Percentiles rank a stretch among this genome's conserved stretches.
These are phyloP conservation scores for Ganoderma lingzhi DNA, from an alignment of 1,284 basidiomycete genomes.

Conservation along the genomic window DNA sequence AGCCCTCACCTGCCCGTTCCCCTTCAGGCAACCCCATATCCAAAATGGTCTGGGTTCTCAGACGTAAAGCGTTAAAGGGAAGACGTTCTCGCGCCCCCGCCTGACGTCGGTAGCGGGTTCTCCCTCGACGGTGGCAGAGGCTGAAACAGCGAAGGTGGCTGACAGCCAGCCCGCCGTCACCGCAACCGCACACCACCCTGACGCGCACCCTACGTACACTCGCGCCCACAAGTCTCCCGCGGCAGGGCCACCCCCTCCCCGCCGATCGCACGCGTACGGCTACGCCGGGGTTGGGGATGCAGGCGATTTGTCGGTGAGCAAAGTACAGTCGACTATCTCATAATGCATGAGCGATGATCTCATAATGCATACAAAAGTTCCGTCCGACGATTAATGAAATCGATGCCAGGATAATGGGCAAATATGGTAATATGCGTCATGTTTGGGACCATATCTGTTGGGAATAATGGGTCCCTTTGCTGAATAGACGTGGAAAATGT, in stretches of 20 bases:
- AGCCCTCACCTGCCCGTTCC: neutral
- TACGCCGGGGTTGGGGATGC: neutral
- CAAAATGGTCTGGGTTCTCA: neutral
- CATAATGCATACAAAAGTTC: too few relatives aligned
- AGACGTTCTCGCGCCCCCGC: neutral
- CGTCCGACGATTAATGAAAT: too few relatives aligned
- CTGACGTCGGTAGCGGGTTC: slow-evolving; percentile 2
- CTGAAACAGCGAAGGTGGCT: neutral
- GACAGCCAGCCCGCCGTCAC: neutral
- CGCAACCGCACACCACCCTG: neutral
- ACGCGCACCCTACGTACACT: neutral
- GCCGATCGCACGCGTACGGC: neutral
- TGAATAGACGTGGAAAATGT: too few relatives aligned
- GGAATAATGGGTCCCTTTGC: too few relatives aligned
- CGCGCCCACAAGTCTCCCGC: slow-evolving; percentile 9
- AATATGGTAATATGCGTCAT: too few relatives aligned
- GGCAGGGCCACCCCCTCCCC: neutral
- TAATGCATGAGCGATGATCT: too few relatives aligned
- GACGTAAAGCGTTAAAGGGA: neutral
- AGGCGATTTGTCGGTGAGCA: neutral
- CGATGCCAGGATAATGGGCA: too few relatives aligned
- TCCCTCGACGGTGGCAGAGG: neutral
- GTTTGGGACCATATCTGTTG: too few relatives aligned
- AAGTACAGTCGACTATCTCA: too few relatives aligned
- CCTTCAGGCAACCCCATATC: neutral